Conservation (phyloP, 176 grass and related monocot species). For the Oryza glaberrima region DNA sequence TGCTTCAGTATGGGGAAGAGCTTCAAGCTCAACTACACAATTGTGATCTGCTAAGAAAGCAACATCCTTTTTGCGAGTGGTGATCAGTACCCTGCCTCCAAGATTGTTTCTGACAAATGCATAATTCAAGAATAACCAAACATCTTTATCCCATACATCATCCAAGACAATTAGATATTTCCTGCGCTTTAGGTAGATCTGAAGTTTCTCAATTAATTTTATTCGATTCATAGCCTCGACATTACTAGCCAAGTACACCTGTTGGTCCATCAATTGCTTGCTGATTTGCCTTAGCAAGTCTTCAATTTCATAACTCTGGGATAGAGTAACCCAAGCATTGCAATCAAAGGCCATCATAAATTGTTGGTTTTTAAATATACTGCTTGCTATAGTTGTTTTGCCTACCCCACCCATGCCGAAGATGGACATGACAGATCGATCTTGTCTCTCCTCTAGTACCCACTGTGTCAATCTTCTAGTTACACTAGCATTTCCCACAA, state of each 20-base stretch:
- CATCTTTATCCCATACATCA: slow-evolving; percentile 53
- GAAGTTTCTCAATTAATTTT: slow-evolving; percentile 33
- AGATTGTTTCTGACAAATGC: slow-evolving; percentile 30
- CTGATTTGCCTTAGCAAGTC: slow-evolving; percentile 47
- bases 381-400: slow-evolving; percentile 55
- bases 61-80: slow-evolving; percentile 45
- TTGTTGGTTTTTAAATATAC: slow-evolving; percentile 37
- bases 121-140: slow-evolving; percentile 29
- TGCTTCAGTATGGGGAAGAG: slow-evolving; percentile 28
- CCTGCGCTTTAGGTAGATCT: slow-evolving; percentile 26
- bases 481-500: slow-evolving; percentile 43
- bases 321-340: slow-evolving; percentile 48
- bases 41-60: slow-evolving; percentile 26
- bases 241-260: neutral
- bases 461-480: slow-evolving; percentile 36
- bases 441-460: slow-evolving; percentile 34
- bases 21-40: slow-evolving; percentile 4
- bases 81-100: slow-evolving; percentile 48
- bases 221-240: slow-evolving; percentile 15
- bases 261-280: slow-evolving; percentile 24
- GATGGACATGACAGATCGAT: slow-evolving; percentile 44
- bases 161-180: slow-evolving; percentile 59
- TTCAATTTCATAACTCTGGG: slow-evolving; percentile 44
- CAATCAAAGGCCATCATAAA: slow-evolving; percentile 40
- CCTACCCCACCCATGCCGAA: slow-evolving; percentile 66